These are phyloP conservation scores for Phytophthora crassamura DNA, from an alignment of 352 stramenopile genomes.

Conservation along the genomic window DNA sequence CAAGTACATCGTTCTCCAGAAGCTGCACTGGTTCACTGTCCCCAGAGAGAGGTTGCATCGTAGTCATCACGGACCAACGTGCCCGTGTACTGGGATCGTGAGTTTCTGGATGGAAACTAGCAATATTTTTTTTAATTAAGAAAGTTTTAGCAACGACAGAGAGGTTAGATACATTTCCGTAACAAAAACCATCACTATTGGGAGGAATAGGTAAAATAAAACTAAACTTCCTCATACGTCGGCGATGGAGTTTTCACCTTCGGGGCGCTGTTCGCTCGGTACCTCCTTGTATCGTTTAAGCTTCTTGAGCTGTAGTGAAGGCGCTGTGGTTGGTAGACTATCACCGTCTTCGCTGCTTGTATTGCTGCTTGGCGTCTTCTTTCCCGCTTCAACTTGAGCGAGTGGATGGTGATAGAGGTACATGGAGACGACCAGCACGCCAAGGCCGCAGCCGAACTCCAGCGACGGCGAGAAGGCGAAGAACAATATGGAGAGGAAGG, in stretches of 20 bases:
- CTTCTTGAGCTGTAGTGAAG: constrained; percentile 19
- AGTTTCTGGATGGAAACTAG: constrained; percentile 13
- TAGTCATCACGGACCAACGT: neutral
- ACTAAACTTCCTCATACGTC: constrained; percentile 7
- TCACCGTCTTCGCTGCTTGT: constrained; percentile 26
- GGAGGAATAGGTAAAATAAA: neutral
- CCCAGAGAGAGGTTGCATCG: constrained; percentile 3
- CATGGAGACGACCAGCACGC: constrained; percentile 84
- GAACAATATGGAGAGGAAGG: constrained; percentile 87
- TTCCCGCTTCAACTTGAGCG: constrained; percentile 21
- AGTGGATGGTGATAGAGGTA: constrained; percentile 86
- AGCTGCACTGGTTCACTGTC: constrained; percentile 16
- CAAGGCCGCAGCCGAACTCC: constrained; percentile 82
- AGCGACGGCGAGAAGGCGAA: constrained; percentile 84
- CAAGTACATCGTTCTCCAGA: constrained; percentile 16
- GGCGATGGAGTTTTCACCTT: neutral
- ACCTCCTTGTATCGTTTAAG: constrained; percentile 25
- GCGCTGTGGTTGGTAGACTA: neutral
- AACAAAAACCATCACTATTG: too few species aligned
- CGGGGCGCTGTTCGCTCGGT: neutral
- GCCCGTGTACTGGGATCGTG: constrained; percentile 6
- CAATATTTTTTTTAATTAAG: too few species aligned
- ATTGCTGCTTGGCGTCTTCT: constrained; percentile 9
- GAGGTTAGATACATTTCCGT: constrained; percentile 7
- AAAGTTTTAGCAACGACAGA: constrained; percentile 3